Percentiles rank a stretch among this genome's conserved stretches.
Evolutionary conservation across 2,329 filamentous ascomycete genomes (phyloP).

Genomic region (Fusarium virguliforme): DNA sequence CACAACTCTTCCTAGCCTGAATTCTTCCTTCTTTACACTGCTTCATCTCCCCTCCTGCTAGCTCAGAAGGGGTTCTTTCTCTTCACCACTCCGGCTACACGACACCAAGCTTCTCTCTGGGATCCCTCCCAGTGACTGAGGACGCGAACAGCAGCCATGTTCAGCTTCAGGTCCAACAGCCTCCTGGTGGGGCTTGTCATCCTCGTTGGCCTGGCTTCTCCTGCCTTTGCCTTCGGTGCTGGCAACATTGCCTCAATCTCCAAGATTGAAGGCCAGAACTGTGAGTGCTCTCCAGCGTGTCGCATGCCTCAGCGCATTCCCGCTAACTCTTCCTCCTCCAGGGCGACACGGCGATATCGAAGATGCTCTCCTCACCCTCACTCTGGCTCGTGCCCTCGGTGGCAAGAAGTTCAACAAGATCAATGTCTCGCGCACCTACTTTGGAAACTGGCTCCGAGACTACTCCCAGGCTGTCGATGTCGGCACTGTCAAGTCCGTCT

Average conservation of each 20-base stretch:
- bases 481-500: slow-evolving; percentile 91
- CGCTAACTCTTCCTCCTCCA: slow-evolving; percentile 51
- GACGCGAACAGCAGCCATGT: slow-evolving; percentile 59
- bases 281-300: slow-evolving; percentile 59
- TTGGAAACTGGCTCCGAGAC: slow-evolving; percentile 95
- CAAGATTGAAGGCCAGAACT: slow-evolving; percentile 88
- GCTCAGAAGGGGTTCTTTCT: slow-evolving; percentile 41
- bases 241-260: slow-evolving; percentile 89
- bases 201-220: slow-evolving; percentile 77
- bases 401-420: slow-evolving; percentile 91
- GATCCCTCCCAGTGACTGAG: slow-evolving; percentile 40
- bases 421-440: slow-evolving; percentile 91
- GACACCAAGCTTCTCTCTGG: slow-evolving; percentile 28
- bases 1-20: slow-evolving; percentile 14
- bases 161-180: slow-evolving; percentile 64
- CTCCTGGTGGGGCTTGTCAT: slow-evolving; percentile 71
- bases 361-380: slow-evolving; percentile 84
- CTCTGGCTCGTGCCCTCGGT: slow-evolving; percentile 68
- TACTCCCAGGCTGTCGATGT: slow-evolving; percentile 97
- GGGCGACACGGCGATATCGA: slow-evolving; percentile 94
- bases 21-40: slow-evolving; percentile 19
- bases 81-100: slow-evolving; percentile 24
- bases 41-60: slow-evolving; percentile 36
- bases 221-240: slow-evolving; percentile 85
- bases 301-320: neutral